Evolutionary conservation across 2,329 filamentous ascomycete genomes (phyloP).

Genomic region (Arthrocladium fulminans): DNA sequence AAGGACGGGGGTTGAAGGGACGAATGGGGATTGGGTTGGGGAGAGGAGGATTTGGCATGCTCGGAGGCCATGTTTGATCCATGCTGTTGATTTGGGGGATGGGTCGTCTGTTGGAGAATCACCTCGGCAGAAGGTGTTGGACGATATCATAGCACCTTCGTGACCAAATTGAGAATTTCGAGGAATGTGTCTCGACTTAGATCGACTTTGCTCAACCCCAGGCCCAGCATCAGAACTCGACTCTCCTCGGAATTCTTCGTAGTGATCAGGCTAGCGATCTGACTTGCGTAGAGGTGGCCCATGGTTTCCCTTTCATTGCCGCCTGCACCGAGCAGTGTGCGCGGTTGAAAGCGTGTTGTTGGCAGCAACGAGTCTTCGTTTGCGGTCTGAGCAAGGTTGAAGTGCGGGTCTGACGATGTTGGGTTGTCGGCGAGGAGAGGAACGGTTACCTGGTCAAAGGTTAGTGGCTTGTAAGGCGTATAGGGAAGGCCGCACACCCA

Average conservation of each 20-base stretch:
- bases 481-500: conserved; percentile 55
- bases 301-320: conserved; percentile 69
- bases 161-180: conserved; percentile 21
- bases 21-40: conserved; percentile 11
- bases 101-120: too few species aligned
- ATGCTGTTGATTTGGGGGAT: conserved; percentile 14
- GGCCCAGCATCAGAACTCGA: conserved; percentile 46
- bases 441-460: conserved; percentile 39
- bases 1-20: conserved; percentile 1
- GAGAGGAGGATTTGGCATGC: conserved; percentile 29
- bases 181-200: conserved; percentile 20
- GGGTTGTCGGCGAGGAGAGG: conserved; percentile 62
- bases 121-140: background rate
- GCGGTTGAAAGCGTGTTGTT: conserved; percentile 72
- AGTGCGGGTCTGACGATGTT: conserved; percentile 32
- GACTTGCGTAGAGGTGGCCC: conserved; percentile 80
- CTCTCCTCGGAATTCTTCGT: conserved; percentile 58
- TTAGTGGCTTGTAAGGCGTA: conserved; percentile 20
- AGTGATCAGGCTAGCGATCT: conserved; percentile 72
- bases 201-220: conserved; percentile 25
- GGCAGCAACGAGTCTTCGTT: conserved; percentile 58
- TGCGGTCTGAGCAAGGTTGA: conserved; percentile 30
- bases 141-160: conserved; percentile 17
- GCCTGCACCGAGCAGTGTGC: conserved; percentile 76
- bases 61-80: conserved; percentile 26